Base-by-base conservation (phyloP, 345 rosid species). In the Acer yangbiense region DNA sequence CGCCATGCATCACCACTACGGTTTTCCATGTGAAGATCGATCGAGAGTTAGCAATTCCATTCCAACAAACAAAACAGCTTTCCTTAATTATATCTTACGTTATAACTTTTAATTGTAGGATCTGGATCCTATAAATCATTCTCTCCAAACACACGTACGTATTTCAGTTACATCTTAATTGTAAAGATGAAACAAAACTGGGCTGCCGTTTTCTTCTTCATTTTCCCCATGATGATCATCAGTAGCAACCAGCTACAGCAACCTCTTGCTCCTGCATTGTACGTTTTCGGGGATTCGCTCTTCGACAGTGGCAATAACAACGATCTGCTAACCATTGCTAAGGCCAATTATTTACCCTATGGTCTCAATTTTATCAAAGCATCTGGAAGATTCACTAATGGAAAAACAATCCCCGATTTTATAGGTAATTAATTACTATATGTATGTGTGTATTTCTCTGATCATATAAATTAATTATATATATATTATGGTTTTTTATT, bases 231-330 rank as follows among this genome's bases (percentile, higher is more conserved):
- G 11, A 58, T 18, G 9, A 57, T 57, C 62, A 72, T 10, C 9
- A 6, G 75, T 12, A 67, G 46, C 7, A 64, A 16, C 21, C 57
- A 16, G 23, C 80, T 0, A 25, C 27, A 16, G 14, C 57, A 16
- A 14, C 80, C 76, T 0, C 82, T 46, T 8, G 86, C 78, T 3
- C 88, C 88, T 0, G 90, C 89, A 2, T 63, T 89, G 9, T 88
- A 84, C 10, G 87, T 79, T 14, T 88, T 90, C 2, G 93, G 89
- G 1, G 89, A 88, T 61, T 88, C 90, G 1, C 23, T 85, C 65
- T 71, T 87, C n/a, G 91, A 88, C 61, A 82, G 66, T 16, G 90
- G 93, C 50, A 88, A 87, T 65, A 88, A 90, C 83, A 88, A 87
- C 70, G 17, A 72, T 43, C 62, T 88, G 66, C 85, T 87, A 13